Conservation (phyloP, 306 rosid species). For the Inga oerstediana region DNA sequence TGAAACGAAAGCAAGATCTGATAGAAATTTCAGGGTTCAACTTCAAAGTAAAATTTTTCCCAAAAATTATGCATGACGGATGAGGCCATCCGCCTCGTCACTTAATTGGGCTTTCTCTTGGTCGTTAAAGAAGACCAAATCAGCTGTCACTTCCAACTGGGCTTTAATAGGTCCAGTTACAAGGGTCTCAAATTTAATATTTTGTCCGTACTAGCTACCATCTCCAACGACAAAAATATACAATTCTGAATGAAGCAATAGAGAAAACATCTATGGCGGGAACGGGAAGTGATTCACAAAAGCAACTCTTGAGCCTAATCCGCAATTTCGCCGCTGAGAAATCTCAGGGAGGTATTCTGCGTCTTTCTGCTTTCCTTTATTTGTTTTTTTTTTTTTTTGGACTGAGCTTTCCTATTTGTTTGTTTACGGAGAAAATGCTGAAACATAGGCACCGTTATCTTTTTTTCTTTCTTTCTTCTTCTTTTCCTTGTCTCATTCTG, state of each 20-base stretch:
- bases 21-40: not conserved
- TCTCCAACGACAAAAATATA: not conserved
- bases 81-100: not conserved
- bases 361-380: not conserved
- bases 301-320: constrained; percentile 60
- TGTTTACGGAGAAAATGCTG: constrained; percentile 28
- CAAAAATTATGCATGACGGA: not conserved
- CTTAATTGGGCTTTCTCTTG: not conserved
- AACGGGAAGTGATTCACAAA: constrained; percentile 67
- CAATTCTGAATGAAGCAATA: not conserved
- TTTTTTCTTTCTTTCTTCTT: not conserved
- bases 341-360: constrained; percentile 71
- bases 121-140: not conserved
- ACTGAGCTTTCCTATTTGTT: too few species aligned
- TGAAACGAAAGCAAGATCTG: not conserved
- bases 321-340: constrained; percentile 80
- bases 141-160: not conserved
- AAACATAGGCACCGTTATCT: not conserved
- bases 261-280: constrained; percentile 58
- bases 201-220: not conserved
- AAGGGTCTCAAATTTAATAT: not conserved
- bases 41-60: not conserved
- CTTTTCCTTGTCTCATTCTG: not conserved
- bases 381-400: too few species aligned
- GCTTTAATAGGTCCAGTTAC: not conserved